Conservation (phyloP, 2,329 filamentous ascomycete species). For the Xylaria sp. region DNA sequence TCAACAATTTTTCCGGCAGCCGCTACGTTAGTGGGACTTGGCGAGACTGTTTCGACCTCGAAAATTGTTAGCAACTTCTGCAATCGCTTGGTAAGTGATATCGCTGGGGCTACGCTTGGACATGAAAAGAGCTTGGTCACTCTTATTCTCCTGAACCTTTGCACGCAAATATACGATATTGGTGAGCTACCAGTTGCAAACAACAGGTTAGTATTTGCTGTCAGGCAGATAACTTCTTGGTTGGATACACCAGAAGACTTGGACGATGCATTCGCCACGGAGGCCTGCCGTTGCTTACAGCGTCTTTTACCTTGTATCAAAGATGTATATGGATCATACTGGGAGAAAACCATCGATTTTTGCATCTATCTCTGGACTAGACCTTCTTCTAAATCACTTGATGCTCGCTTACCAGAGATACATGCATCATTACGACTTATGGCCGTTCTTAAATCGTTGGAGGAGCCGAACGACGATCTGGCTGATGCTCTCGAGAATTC, state of each 20-base stretch:
- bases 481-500: conserved; percentile 76
- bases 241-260: conserved; percentile 64
- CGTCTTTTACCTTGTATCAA: conserved; percentile 77
- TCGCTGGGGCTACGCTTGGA: conserved; percentile 61
- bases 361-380: conserved; percentile 68
- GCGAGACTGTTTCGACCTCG: conserved; percentile 61
- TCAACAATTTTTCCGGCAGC: conserved; percentile 60
- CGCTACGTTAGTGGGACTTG: conserved; percentile 64
- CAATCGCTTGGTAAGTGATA: conserved; percentile 70
- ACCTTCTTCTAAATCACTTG: conserved; percentile 54
- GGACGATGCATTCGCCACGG: conserved; percentile 57
- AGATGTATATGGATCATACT: conserved; percentile 89
- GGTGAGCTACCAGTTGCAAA: conserved; percentile 67
- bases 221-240: conserved; percentile 81
- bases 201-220: conserved; percentile 82
- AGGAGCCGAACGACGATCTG: conserved; percentile 87
- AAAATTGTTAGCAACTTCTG: conserved; percentile 64
- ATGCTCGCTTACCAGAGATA: conserved; percentile 69
- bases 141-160: conserved; percentile 66
- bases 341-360: conserved; percentile 73
- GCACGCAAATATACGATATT: conserved; percentile 62
- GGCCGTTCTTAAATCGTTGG: conserved; percentile 68
- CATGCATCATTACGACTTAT: conserved; percentile 80
- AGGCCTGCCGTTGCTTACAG: conserved; percentile 67
- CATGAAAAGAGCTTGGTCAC: conserved; percentile 59